Conservation (phyloP, 495 filamentous ascomycete species). For the Geopyxis carbonaria region DNA sequence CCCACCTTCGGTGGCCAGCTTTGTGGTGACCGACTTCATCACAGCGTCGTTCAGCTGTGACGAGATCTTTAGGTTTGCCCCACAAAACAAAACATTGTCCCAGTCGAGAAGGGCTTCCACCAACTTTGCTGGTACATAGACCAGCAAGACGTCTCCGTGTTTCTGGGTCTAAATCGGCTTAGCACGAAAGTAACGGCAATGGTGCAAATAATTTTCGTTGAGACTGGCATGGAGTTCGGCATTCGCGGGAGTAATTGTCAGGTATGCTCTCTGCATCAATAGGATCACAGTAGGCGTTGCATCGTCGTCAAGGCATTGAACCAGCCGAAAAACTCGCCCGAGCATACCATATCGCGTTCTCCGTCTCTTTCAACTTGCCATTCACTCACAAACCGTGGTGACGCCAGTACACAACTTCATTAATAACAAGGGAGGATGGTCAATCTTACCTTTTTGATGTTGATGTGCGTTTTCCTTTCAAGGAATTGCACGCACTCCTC, state of each 20-base stretch:
- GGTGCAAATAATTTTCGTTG: too few relatives aligned
- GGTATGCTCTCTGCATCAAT: conserved; percentile 9
- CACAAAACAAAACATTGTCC: conserved; percentile 21
- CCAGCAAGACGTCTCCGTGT: conserved; percentile 17
- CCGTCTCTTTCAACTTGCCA: conserved; percentile 1
- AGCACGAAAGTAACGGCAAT: too few relatives aligned
- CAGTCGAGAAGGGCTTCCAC: conserved; percentile 16
- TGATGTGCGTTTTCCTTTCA: conserved; percentile 60
- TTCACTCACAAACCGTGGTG: not conserved
- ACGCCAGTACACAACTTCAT: conserved; percentile 1
- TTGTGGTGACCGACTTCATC: not conserved
- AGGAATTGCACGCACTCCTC: conserved; percentile 58
- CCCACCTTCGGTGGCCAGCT: not conserved
- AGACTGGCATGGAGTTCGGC: too few relatives aligned
- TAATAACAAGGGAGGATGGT: not conserved
- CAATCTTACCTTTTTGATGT: conserved; percentile 67
- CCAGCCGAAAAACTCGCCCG: not conserved
- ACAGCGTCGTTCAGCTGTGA: not conserved
- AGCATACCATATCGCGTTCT: conserved; percentile 4
- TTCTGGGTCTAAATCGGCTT: conserved; percentile 21
- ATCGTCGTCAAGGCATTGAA: too few relatives aligned
- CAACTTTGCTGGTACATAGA: conserved; percentile 15
- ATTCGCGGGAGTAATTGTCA: conserved; percentile 7
- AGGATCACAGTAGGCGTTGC: too few relatives aligned
- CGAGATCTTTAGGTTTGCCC: conserved; percentile 15